Evolutionary conservation across 192 early-diverging fungal species (phyloP).

Genomic region (Backusella sp.): DNA sequence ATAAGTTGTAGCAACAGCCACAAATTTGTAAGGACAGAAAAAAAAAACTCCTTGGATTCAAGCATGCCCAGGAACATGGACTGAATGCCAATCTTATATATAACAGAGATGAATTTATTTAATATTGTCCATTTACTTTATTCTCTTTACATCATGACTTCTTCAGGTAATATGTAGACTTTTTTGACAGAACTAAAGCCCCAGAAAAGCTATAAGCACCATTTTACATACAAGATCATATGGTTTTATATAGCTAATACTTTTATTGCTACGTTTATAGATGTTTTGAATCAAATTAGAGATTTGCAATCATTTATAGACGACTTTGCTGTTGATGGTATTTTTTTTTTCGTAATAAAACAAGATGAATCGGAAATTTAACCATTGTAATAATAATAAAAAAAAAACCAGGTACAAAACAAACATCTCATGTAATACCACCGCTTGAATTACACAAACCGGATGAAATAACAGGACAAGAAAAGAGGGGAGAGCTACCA

Average conservation of each 20-base stretch:
- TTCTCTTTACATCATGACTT: neutral
- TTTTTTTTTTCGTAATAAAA: neutral
- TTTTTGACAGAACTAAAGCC: neutral
- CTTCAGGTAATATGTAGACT: neutral
- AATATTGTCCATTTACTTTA: neutral
- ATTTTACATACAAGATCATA: neutral
- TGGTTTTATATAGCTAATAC: neutral
- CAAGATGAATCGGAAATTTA: neutral
- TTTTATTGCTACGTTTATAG: neutral
- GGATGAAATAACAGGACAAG: neutral
- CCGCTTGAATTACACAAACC: neutral
- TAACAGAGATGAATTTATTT: neutral
- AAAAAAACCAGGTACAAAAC: neutral
- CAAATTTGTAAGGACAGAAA: neutral
- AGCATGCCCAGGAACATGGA: neutral
- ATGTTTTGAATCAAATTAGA: constrained; percentile 24
- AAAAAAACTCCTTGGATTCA: neutral
- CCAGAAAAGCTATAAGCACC: neutral
- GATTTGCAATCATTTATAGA: constrained; percentile 33
- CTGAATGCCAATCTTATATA: neutral
- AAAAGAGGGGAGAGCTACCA: neutral
- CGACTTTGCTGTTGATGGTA: constrained; percentile 21
- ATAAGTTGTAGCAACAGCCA: neutral
- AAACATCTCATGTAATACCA: neutral
- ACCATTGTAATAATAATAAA: too few species aligned